Conservation (phyloP, 768 basidiomycete species). For the Favolaschia claudopus region DNA sequence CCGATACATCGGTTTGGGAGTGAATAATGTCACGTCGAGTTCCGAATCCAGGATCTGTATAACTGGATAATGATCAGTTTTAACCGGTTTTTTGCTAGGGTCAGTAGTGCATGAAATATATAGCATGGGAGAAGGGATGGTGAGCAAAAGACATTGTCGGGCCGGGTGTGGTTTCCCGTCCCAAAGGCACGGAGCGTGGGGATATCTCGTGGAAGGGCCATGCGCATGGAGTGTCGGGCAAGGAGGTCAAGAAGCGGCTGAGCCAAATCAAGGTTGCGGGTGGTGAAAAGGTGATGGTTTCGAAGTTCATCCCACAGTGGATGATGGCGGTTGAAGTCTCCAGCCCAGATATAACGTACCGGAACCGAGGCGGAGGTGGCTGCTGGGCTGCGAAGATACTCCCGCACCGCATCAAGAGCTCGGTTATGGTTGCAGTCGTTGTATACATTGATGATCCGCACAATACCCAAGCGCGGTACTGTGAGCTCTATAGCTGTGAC, state of each 20-base stretch:
- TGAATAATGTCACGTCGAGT: too few species aligned
- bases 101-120: background rate
- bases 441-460: too few species aligned
- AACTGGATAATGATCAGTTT: conserved; percentile 2
- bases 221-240: background rate
- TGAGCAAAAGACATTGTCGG: conserved; percentile 8
- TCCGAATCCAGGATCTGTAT: too few species aligned
- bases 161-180: background rate
- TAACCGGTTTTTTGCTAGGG: background rate
- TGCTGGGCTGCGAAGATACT: too few species aligned
- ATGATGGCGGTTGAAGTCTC: conserved; percentile 51
- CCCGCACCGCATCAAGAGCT: too few species aligned
- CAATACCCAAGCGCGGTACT: too few species aligned
- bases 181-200: background rate
- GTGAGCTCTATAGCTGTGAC: too few species aligned
- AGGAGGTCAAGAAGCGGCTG: conserved; percentile 21
- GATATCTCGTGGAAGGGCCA: background rate
- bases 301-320: conserved; percentile 43
- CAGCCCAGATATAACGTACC: conserved; percentile 35
- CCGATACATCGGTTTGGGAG: too few species aligned
- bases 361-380: background rate
- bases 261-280: conserved; percentile 1
- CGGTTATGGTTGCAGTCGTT: too few species aligned
- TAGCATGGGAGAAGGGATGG: background rate
- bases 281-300: conserved; percentile 37